These are phyloP conservation scores for Dactylonectria macrodidyma DNA, from an alignment of 2,329 filamentous ascomycete species.

Conservation along the genomic window DNA sequence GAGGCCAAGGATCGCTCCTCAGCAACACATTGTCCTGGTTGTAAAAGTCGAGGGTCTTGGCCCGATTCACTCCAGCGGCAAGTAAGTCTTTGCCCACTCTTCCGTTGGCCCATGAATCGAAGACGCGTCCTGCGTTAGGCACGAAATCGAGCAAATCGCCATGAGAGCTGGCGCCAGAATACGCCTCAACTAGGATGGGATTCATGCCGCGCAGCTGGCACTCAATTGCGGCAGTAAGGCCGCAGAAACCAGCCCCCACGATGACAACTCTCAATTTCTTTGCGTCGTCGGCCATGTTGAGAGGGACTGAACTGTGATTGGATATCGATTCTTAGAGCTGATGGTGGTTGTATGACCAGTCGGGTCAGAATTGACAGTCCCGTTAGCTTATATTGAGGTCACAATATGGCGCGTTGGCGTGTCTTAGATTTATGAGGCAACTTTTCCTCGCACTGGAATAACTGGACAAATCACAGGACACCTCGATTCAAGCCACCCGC, in stretches of 20 bases:
- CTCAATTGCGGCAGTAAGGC: constrained; percentile 38
- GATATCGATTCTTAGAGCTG: neutral
- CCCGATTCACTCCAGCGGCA: constrained; percentile 8
- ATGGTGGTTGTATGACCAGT: neutral
- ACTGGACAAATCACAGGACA: neutral
- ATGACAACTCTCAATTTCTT: constrained; percentile 32
- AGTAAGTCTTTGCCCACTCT: neutral
- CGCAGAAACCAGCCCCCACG: constrained; percentile 40
- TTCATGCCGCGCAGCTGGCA: constrained; percentile 34
- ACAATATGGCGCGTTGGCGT: neutral
- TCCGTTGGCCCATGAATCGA: constrained; percentile 13
- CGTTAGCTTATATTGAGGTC: neutral
- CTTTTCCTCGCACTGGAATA: neutral
- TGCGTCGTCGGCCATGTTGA: neutral
- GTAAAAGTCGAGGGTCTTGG: constrained; percentile 10
- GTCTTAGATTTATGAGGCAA: neutral
- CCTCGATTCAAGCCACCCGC: neutral
- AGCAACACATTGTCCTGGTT: constrained; percentile 3
- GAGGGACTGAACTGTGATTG: neutral
- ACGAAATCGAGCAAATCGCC: constrained; percentile 16
- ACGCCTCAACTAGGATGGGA: constrained; percentile 36
- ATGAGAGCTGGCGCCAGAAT: constrained; percentile 9
- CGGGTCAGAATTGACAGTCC: neutral
- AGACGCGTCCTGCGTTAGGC: constrained; percentile 7
- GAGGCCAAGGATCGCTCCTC: constrained; percentile 27